Evolutionary conservation across 2,329 filamentous ascomycete genomes (phyloP).

Genomic region (Exophiala sideris): DNA sequence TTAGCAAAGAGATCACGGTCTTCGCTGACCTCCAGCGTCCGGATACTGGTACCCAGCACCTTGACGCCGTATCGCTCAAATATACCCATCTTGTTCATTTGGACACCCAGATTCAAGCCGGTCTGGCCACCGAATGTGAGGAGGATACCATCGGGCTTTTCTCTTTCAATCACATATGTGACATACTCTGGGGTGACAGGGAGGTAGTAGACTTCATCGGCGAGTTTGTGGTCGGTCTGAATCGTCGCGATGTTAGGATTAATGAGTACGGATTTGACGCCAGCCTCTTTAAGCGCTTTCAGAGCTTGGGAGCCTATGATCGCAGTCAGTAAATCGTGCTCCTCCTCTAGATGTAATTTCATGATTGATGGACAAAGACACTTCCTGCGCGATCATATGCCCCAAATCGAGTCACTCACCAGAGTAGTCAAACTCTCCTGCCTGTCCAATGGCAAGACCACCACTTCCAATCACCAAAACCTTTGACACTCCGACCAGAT

Average conservation of each 20-base stretch:
- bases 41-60: slow-evolving; percentile 91
- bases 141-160: slow-evolving; percentile 94
- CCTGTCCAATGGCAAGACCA: slow-evolving; percentile 93
- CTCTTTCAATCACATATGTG: slow-evolving; percentile 92
- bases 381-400: not conserved
- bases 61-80: slow-evolving; percentile 95
- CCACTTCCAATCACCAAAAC: slow-evolving; percentile 94
- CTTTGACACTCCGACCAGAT: slow-evolving; percentile 89
- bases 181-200: slow-evolving; percentile 98
- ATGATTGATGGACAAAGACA: not conserved
- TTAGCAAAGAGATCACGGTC: slow-evolving; percentile 95
- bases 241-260: slow-evolving; percentile 99
- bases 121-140: slow-evolving; percentile 97
- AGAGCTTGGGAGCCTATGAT: slow-evolving; percentile 82
- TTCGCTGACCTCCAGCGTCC: slow-evolving; percentile 90
- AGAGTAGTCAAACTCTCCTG: slow-evolving; percentile 98
- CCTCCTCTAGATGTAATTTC: slow-evolving; percentile 1
- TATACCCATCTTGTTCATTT: slow-evolving; percentile 93
- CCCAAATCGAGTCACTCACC: slow-evolving; percentile 55
- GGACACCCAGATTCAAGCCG: slow-evolving; percentile 90
- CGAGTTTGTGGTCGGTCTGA: slow-evolving; percentile 92
- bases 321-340: not conserved
- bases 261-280: slow-evolving; percentile 85
- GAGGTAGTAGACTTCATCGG: slow-evolving; percentile 96
- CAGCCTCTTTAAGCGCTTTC: slow-evolving; percentile 94